Evolutionary conservation across 2,329 filamentous ascomycete species (phyloP), one percentile per base, ranked within the genome.

Genomic region (Penicillium sp.): DNA sequence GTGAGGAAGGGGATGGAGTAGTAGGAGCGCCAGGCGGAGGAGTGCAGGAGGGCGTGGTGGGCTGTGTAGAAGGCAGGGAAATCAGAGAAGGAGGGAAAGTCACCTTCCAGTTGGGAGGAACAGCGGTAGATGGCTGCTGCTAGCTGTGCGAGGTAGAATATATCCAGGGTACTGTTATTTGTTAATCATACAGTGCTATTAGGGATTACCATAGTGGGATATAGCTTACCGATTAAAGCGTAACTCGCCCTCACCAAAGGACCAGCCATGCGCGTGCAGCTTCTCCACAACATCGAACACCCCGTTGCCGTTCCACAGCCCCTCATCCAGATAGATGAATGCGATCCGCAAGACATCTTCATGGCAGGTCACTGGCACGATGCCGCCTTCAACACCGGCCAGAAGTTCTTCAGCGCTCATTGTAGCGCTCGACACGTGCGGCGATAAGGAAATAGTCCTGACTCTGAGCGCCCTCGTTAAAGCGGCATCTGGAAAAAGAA

Each of bases 141-240:
- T 11, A 63, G 45, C 44, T 63, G 55, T 31, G 48, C 49, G 18
- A 61, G 51, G 52, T 61, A 60, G 52, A 63, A 63, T 43, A 61
- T 20, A 52, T 63, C 60, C 22, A 63, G 53, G 42, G 58, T 56
- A 44, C 60, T 61, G 36, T 56, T 25, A 30, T 48, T 50, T 53
- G 16, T 55, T 18, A 49, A 38, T 35, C 41, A 41, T 45, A 46
- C 25, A 41, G 48, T 51, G 33, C 35, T 46, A 51, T 46, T 51
- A 16, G 25, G 11, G 36, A 42, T 43, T n/a, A n/a, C n/a, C n/a
- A n/a, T n/a, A n/a, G n/a, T n/a, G n/a, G n/a, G n/a, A n/a, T 20
- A 42, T 35, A 53, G 40, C 50, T 52, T 46, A 61, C 58, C 58
- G 57, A 39, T 62, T 60, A 28, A 62, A 57, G 18, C 57, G 47